Evolutionary conservation across 768 basidiomycete genomes (phyloP).

Genomic region (Podaxis pistillaris): DNA sequence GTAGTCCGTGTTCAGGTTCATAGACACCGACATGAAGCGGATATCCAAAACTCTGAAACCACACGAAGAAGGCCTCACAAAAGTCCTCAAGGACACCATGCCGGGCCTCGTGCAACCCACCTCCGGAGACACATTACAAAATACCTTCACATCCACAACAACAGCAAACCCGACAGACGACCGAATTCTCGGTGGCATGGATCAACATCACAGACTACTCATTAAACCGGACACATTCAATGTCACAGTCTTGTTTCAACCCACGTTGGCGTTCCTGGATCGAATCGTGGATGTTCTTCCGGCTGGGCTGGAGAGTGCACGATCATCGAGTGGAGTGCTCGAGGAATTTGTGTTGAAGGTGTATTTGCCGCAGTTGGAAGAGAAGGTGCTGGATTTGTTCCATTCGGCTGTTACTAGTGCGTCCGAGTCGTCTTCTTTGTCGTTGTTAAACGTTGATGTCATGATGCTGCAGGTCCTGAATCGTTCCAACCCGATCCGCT

Average conservation of each 20-base stretch:
- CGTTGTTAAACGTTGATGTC: background rate
- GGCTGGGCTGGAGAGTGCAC: constrained; percentile 61
- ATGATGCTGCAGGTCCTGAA: constrained; percentile 59
- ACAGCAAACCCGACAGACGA: constrained; percentile 52
- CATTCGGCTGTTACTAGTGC: constrained; percentile 80
- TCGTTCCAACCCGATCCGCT: constrained; percentile 83
- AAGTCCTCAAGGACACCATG: constrained; percentile 84
- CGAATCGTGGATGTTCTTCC: constrained; percentile 73
- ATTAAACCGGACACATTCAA: constrained; percentile 93
- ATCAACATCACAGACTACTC: constrained; percentile 81
- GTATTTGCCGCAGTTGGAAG: constrained; percentile 93
- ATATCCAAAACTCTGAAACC: constrained; percentile 63
- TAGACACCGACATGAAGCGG: constrained; percentile 81
- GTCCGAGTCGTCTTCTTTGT: constrained; percentile 3
- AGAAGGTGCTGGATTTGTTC: constrained; percentile 86
- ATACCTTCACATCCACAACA: constrained; percentile 42
- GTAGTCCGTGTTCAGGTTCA: constrained; percentile 87
- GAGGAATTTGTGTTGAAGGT: constrained; percentile 93
- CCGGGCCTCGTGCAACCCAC: constrained; percentile 85
- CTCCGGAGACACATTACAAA: constrained; percentile 60
- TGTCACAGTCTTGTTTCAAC: constrained; percentile 91
- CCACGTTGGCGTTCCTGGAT: constrained; percentile 82
- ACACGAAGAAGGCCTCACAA: constrained; percentile 84
- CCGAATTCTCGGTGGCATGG: constrained; percentile 64
- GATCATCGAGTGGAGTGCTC: constrained; percentile 68